phyloP scores from a whole-genome alignment of 306 rosid species.

The Morella rubra region DNA sequence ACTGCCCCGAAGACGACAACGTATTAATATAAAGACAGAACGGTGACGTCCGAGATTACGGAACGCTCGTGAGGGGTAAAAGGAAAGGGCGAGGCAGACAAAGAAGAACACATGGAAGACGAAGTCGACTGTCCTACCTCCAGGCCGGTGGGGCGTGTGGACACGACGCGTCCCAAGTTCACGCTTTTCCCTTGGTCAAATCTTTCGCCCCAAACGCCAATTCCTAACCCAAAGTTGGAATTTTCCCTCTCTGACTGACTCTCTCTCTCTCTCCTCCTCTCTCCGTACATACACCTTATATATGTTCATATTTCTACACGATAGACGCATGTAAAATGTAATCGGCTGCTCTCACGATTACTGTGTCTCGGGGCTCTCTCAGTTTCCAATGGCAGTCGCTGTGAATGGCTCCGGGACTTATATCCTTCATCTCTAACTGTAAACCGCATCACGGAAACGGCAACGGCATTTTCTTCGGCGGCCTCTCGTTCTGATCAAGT shows the following conservation, averaged over 20 bases:
- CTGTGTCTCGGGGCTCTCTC: constrained; percentile 2
- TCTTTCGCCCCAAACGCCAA: constrained; percentile 25
- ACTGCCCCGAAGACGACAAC: too few relatives aligned
- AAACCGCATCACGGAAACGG: constrained; percentile 15
- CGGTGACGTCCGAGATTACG: too few relatives aligned
- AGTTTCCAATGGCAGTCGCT: constrained; percentile 40
- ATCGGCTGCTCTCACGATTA: background rate
- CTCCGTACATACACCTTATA: background rate
- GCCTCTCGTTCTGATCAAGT: constrained; percentile 15
- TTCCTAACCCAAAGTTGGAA: constrained; percentile 18
- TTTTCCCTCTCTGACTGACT: background rate
- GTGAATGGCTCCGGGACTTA: constrained; percentile 29
- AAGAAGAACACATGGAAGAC: background rate
- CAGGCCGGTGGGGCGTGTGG: constrained; percentile 13
- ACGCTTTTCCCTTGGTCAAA: constrained; percentile 22
- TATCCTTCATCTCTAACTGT: constrained; percentile 9
- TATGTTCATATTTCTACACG: background rate
- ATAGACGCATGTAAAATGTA: background rate
- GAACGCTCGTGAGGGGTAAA: too few relatives aligned
- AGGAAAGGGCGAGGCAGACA: too few relatives aligned
- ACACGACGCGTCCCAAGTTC: background rate
- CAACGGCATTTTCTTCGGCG: constrained; percentile 22
- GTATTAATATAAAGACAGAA: too few relatives aligned
- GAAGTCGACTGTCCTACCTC: too few relatives aligned
- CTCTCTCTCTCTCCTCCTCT: constrained; percentile 3